These are phyloP conservation scores for Leccinum subrobustum DNA, from an alignment of 1,284 basidiomycete species.

Conservation along the genomic window DNA sequence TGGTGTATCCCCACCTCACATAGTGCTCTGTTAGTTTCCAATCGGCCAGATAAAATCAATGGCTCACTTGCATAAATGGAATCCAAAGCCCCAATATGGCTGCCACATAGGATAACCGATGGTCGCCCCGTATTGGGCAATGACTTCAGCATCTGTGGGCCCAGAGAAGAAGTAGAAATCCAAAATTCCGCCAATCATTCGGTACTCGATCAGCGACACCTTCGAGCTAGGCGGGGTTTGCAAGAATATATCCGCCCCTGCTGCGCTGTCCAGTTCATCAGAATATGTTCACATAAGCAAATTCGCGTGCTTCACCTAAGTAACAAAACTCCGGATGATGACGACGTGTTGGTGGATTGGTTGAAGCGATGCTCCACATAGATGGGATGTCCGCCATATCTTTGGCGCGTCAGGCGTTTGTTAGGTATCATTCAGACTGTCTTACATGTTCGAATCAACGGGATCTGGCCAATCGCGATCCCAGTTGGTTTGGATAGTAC, in stretches of 20 bases:
- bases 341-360: conserved; percentile 44
- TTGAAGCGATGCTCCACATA: conserved; percentile 67
- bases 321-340: conserved; percentile 72
- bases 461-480: conserved; percentile 61
- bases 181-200: conserved; percentile 62
- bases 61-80: conserved; percentile 62
- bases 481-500: conserved; percentile 70
- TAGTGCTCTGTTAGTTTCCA: neutral
- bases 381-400: conserved; percentile 70
- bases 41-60: neutral
- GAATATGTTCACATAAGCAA: neutral
- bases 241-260: conserved; percentile 65
- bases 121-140: conserved; percentile 63
- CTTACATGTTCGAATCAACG: conserved; percentile 59
- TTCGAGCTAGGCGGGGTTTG: conserved; percentile 50
- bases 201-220: conserved; percentile 59
- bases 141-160: conserved; percentile 58
- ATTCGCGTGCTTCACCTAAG: conserved; percentile 42
- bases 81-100: conserved; percentile 68
- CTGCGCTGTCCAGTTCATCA: conserved; percentile 33
- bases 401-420: conserved; percentile 16
- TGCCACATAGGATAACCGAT: conserved; percentile 67
- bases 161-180: conserved; percentile 75
- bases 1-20: conserved; percentile 54
- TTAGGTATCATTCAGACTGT: neutral